phyloP scores from a whole-genome alignment of 257 asterid genomes.

The Salvia hispanica region DNA sequence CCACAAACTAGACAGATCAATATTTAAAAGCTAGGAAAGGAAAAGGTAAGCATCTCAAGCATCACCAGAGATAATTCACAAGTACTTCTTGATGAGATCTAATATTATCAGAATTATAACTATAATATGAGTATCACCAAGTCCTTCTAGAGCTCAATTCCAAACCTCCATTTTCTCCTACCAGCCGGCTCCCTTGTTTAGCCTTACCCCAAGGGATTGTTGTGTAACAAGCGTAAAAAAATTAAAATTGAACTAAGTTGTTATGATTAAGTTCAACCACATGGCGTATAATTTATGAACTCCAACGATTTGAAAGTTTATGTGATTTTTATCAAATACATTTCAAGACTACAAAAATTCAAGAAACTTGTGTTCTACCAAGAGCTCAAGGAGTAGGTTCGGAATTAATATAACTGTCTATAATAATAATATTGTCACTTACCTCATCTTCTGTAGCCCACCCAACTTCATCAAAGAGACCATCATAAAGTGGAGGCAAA shows the following conservation, averaged over 20 bases:
- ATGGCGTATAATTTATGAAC: neutral
- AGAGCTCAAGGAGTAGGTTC: neutral
- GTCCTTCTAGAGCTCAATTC: no score
- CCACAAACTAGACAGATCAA: neutral
- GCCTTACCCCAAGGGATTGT: no score
- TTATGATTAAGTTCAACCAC: neutral
- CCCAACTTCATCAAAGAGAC: slow-evolving; percentile 79
- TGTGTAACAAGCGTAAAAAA: no score
- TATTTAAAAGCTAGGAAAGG: neutral
- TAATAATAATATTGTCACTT: slow-evolving; percentile 26
- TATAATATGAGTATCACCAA: no score
- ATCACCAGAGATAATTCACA: slow-evolving; percentile 1
- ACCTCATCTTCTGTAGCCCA: slow-evolving; percentile 99
- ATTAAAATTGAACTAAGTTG: no score
- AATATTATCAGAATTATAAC: no score
- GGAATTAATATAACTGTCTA: slow-evolving; percentile 25
- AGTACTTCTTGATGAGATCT: no score
- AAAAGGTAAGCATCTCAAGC: neutral
- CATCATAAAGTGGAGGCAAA: slow-evolving; percentile 88
- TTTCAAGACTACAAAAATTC: neutral
- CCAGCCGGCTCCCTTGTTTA: no score
- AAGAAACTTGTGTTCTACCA: neutral
- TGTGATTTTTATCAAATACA: neutral
- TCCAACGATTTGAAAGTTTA: neutral
- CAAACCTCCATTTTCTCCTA: no score